Conservation (phyloP, 768 basidiomycete genomes). For the Lactifluus subvellereus region DNA sequence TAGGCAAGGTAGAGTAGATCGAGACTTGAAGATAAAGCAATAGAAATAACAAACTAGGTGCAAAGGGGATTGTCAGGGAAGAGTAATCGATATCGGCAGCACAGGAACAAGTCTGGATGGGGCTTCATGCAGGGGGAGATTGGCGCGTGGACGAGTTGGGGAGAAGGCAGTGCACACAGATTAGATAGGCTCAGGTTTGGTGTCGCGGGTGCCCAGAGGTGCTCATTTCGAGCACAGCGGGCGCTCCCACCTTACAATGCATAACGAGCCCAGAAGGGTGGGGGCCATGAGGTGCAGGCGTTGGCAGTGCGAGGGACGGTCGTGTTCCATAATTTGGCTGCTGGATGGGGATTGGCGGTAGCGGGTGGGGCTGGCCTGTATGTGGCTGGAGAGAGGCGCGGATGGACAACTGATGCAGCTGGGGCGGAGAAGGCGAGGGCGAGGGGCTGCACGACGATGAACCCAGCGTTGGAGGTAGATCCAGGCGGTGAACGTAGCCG, state of each 20-base stretch:
- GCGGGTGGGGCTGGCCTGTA: conserved; percentile 33
- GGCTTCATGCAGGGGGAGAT: no score
- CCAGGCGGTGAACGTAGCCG: conserved; percentile 28
- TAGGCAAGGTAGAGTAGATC: no score
- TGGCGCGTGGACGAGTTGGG: no score
- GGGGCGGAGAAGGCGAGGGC: conserved; percentile 40
- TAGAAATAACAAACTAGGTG: no score
- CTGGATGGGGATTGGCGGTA: conserved; percentile 34
- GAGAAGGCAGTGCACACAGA: no score
- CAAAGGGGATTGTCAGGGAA: no score
- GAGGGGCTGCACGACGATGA: conserved; percentile 43
- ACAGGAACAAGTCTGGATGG: no score
- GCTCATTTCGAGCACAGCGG: no score
- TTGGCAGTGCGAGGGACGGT: conserved; percentile 55
- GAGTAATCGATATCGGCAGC: no score
- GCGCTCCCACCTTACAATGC: conserved; percentile 25
- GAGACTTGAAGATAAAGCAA: no score
- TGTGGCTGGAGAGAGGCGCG: conserved; percentile 28
- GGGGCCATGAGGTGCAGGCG: conserved; percentile 64
- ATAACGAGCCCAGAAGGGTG: conserved; percentile 48
- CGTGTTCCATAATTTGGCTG: conserved; percentile 27
- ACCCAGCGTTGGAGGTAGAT: conserved; percentile 29
- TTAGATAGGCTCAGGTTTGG: no score
- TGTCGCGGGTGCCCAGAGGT: no score
- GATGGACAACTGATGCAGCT: conserved; percentile 30